Conservation (phyloP, 2,329 filamentous ascomycete species). For the Orbilia javanica region DNA sequence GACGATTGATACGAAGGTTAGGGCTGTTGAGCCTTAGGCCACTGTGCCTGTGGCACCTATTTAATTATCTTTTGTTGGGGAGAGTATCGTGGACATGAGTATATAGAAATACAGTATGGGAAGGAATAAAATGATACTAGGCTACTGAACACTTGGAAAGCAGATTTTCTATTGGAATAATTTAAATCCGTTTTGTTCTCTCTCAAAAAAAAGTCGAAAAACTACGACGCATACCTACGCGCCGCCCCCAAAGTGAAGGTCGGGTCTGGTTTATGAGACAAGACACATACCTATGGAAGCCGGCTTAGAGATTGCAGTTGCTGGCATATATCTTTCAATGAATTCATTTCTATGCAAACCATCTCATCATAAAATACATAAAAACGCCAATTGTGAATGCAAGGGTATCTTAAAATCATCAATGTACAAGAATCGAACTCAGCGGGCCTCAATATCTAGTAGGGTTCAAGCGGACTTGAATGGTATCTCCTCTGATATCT, state of each 20-base stretch:
- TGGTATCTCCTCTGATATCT: conserved; percentile 48
- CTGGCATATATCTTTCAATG: conserved; percentile 7
- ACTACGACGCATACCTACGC: too few species aligned
- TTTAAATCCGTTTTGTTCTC: too few species aligned
- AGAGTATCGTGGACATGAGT: background rate
- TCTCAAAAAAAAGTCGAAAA: too few species aligned
- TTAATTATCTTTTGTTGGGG: too few species aligned
- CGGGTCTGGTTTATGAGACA: too few species aligned
- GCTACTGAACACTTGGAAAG: too few species aligned
- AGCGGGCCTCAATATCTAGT: background rate
- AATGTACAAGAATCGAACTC: conserved; percentile 16
- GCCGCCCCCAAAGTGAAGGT: too few species aligned
- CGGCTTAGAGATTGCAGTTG: background rate
- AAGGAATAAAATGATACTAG: too few species aligned
- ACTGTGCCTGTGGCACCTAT: too few species aligned
- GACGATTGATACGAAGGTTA: background rate
- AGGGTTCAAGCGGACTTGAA: conserved; percentile 39
- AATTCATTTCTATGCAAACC: background rate
- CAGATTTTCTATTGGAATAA: too few species aligned
- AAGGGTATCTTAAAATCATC: conserved; percentile 38
- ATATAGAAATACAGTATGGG: too few species aligned
- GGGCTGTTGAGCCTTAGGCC: background rate
- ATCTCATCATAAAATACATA: background rate
- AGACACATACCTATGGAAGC: too few species aligned
- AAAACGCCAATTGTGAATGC: background rate